phyloP scores from a whole-genome alignment of 2,329 filamentous ascomycete species.

The Metarhizium rileyi region DNA sequence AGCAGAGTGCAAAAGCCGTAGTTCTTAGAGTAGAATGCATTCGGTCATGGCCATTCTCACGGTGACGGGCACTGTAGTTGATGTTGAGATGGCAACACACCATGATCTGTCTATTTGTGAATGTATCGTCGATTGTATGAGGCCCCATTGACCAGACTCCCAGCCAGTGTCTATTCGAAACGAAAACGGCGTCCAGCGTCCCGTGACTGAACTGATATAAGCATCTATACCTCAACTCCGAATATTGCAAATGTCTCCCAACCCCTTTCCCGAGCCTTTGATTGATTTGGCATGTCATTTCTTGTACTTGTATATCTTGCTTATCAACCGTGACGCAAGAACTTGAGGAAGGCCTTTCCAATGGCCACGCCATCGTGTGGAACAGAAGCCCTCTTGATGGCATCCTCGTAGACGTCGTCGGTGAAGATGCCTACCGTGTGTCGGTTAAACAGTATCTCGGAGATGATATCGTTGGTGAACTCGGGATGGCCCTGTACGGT shows the following conservation, averaged over 20 bases:
- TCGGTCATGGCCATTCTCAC: too few relatives aligned
- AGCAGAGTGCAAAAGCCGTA: too few relatives aligned
- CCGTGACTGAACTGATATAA: neutral
- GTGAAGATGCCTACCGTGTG: conserved; percentile 58
- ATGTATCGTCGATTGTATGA: neutral
- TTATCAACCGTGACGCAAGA: conserved; percentile 49
- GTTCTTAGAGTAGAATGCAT: neutral
- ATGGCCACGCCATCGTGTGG: conserved; percentile 75
- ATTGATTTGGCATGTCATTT: neutral
- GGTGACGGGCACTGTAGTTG: too few relatives aligned
- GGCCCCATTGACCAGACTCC: neutral
- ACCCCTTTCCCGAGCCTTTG: neutral
- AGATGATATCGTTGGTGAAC: conserved; percentile 30
- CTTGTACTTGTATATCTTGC: too few relatives aligned
- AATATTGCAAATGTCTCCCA: neutral
- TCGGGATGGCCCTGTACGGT: conserved; percentile 40
- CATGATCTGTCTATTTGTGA: neutral
- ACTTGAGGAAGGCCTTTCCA: conserved; percentile 64
- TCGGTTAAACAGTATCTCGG: conserved; percentile 35
- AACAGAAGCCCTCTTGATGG: conserved; percentile 52
- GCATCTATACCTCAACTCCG: neutral
- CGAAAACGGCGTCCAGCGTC: neutral
- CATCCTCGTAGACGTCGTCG: conserved; percentile 59
- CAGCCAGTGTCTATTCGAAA: neutral
- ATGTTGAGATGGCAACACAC: neutral